Percentiles rank a stretch among this genome's conserved stretches.
Conservation (phyloP, 306 rosid genomes). For the Gleditsia sinensis region DNA sequence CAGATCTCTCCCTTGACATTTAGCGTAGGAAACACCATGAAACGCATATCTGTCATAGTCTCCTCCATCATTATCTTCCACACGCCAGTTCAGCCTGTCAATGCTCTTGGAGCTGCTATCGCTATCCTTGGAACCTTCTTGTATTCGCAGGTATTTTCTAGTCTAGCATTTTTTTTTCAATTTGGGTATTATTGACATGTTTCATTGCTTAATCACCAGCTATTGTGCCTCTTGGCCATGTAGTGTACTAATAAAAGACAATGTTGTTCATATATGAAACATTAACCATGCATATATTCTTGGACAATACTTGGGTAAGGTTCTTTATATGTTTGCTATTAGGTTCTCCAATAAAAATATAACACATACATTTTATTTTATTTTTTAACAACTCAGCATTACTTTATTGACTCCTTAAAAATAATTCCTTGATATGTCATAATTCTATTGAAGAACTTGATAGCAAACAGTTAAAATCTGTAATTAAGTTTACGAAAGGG, state of each 20-base stretch:
- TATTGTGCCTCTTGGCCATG: neutral
- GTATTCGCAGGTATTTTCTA: constrained; percentile 79
- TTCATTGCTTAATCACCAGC: neutral
- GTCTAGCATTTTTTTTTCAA: neutral
- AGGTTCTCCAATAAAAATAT: too few species aligned
- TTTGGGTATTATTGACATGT: neutral
- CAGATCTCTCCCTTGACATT: constrained; percentile 97
- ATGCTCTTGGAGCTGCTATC: constrained; percentile 94
- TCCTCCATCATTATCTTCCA: constrained; percentile 94
- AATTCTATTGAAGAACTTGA: too few species aligned
- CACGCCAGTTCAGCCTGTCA: constrained; percentile 93
- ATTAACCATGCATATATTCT: neutral
- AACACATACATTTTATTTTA: too few species aligned
- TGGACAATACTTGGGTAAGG: too few species aligned
- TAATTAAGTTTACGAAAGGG: neutral
- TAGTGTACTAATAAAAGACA: neutral
- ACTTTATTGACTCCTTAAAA: too few species aligned
- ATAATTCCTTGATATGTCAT: too few species aligned
- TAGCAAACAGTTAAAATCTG: too few species aligned
- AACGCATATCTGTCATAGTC: constrained; percentile 92
- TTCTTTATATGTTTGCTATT: too few species aligned
- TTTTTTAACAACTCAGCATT: too few species aligned
- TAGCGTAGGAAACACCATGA: constrained; percentile 98
- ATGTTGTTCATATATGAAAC: constrained; percentile 2
- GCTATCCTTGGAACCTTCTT: constrained; percentile 93